These are phyloP conservation scores for Salix caprea DNA, from an alignment of 345 rosid species.

Conservation along the genomic window DNA sequence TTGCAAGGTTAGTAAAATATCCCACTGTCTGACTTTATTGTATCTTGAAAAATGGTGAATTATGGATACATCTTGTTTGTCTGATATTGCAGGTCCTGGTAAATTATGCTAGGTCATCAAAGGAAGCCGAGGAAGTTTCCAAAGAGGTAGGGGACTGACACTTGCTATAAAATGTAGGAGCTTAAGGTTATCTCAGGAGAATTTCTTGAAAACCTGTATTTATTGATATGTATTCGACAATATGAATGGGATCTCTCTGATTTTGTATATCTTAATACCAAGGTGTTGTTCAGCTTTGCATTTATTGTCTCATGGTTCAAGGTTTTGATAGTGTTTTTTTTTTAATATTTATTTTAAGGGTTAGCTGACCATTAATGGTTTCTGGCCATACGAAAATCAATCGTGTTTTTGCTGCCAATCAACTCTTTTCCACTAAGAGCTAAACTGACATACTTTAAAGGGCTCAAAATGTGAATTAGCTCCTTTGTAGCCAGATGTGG, in stretches of 20 bases:
- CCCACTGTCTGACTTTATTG: background rate
- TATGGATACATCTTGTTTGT: background rate
- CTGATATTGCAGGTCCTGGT: constrained; percentile 65
- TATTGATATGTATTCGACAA: background rate
- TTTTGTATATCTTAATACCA: background rate
- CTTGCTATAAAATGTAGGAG: too few species aligned
- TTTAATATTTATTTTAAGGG: background rate
- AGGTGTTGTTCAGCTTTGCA: background rate
- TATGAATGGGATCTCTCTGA: background rate
- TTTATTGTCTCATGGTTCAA: background rate
- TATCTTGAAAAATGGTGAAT: background rate
- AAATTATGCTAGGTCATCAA: constrained; percentile 87
- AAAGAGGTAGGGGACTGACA: constrained; percentile 47
- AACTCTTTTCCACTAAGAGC: background rate
- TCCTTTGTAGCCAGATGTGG: background rate
- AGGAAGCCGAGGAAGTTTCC: constrained; percentile 95
- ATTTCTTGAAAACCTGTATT: too few species aligned
- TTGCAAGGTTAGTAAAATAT: constrained; percentile 28
- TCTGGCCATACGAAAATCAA: background rate
- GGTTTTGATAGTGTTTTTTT: background rate
- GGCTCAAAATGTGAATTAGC: background rate
- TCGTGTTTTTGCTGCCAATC: background rate
- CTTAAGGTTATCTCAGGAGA: too few species aligned
- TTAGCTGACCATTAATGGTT: background rate
- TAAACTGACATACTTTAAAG: background rate